Evolutionary conservation across 2,329 filamentous ascomycete species (phyloP).

Genomic region (Ceratocystiopsis brevicomis): DNA sequence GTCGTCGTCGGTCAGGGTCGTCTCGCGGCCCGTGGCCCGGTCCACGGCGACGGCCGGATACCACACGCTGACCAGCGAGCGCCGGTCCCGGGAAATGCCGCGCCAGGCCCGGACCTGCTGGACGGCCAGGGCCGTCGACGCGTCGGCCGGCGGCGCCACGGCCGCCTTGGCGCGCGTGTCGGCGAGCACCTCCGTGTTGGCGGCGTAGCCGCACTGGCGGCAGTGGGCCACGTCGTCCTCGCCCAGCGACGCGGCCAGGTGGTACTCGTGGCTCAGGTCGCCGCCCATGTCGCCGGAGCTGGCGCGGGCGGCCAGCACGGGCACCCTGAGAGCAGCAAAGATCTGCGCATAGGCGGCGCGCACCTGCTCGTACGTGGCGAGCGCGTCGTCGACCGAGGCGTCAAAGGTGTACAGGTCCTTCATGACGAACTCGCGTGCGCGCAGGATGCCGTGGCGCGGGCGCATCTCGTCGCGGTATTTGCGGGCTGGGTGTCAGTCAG

Average conservation of each 20-base stretch:
- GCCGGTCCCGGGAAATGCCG: slow-evolving; percentile 48
- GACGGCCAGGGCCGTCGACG: neutral
- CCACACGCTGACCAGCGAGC: slow-evolving; percentile 51
- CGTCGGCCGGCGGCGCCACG: neutral
- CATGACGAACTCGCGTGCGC: slow-evolving; percentile 87
- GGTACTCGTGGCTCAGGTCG: slow-evolving; percentile 84
- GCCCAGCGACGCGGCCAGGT: slow-evolving; percentile 59
- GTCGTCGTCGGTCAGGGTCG: slow-evolving; percentile 13
- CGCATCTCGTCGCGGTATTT: slow-evolving; percentile 91
- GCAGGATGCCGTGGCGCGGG: slow-evolving; percentile 70
- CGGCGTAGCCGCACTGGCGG: slow-evolving; percentile 50
- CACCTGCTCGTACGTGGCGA: slow-evolving; percentile 64
- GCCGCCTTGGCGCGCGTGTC: slow-evolving; percentile 2
- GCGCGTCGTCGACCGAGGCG: slow-evolving; percentile 41
- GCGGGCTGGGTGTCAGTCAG: slow-evolving; percentile 33
- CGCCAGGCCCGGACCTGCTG: slow-evolving; percentile 29
- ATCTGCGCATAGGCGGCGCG: slow-evolving; percentile 54
- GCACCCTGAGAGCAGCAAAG: slow-evolving; percentile 67
- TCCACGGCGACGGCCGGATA: slow-evolving; percentile 24
- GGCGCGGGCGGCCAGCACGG: slow-evolving; percentile 69
- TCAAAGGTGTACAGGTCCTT: slow-evolving; percentile 98
- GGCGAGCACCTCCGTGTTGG: slow-evolving; percentile 70
- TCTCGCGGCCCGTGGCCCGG: slow-evolving; percentile 5
- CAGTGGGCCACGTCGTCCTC: slow-evolving; percentile 77
- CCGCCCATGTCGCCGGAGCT: slow-evolving; percentile 96